phyloP scores from a whole-genome alignment of 805 yeast genomes.

The Candida lessepsii region DNA sequence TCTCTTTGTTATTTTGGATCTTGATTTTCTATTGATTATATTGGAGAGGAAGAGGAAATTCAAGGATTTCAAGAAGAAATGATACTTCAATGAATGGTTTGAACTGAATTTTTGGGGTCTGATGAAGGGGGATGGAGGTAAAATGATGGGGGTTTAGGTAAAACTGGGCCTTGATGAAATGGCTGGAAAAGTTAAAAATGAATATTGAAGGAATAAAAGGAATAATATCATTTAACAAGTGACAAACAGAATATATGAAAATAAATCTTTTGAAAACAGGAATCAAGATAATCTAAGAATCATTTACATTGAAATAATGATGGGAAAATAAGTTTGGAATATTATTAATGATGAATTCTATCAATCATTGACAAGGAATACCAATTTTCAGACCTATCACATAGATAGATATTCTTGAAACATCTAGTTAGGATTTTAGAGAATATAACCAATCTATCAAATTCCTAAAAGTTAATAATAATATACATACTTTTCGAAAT shows the following conservation, averaged over 20 bases:
- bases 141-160: constrained; percentile 2
- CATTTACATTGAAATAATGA: not conserved
- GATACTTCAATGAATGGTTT: constrained; percentile 6
- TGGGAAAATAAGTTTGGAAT: too few species aligned
- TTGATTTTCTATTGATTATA: constrained; percentile 9
- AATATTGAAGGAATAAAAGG: constrained; percentile 4
- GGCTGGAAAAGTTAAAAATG: too few species aligned
- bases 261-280: not conserved
- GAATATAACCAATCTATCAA: constrained; percentile 8
- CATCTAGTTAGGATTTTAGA: constrained; percentile 3
- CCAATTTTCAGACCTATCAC: too few species aligned
- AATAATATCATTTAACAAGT: not conserved
- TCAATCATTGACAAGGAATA: not conserved
- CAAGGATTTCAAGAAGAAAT: constrained; percentile 5
- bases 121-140: constrained; percentile 8
- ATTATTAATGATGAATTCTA: too few species aligned
- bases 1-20: constrained; percentile 2
- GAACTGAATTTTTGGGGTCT: not conserved
- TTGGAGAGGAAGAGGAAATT: constrained; percentile 9
- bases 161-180: not conserved
- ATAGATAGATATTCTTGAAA: too few species aligned
- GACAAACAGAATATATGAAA: not conserved
- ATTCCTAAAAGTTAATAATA: constrained; percentile 5
- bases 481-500: constrained; percentile 58
- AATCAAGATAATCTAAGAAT: constrained; percentile 3